Evolutionary conservation across 2,329 filamentous ascomycete genomes (phyloP), one percentile per base, ranked within the genome.

Genomic region (Pseudocercospora macadamiae): DNA sequence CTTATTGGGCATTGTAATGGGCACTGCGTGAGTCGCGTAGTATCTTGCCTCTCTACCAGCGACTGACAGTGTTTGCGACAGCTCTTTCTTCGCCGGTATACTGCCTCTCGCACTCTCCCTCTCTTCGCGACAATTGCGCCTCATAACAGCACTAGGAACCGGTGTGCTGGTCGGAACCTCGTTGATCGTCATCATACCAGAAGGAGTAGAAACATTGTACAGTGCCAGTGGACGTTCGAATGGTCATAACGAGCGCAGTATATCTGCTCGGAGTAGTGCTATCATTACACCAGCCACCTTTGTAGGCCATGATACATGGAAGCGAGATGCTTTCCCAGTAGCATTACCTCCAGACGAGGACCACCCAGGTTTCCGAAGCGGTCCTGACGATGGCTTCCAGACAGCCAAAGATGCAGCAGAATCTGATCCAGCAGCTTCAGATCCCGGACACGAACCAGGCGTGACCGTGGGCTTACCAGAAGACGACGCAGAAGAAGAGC

Each of bases 131-230:
- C 91, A 96, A 75, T 80, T 97, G 57, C 89, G 93, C 71, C 80
- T 96, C 51, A 90, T 97, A 72, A 96, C 93, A 19, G 93, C 92
- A 57, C 85, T 97, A 73, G 95, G 95, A 54, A 91, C 96, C 75
- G 95, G 95, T 44, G 89, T 99, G 52, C 81, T 99, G 7, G 93
- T 99, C 14, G 95, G 95, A 32, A 97, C 95, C 25, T 93, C 93
- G 1, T 83, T 99, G 64, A 93, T 97, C 64, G 92, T 99, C 28
- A 97, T 99, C 71, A 96, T 99, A 69, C 95, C 95, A 0, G 95
- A 99, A 75, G 95, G 95, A 34, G 88, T 97, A 60, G 93, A 97
- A 73, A 93, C 95, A 2, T 83, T 97, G 57, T 91, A 95, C 67
- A 86, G 78, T 66, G 81, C 84, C 34, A 64, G 63, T 16, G 65